Evolutionary conservation across 208 protist species (phyloP), one percentile per base, ranked within the genome.

Genomic region (Wallacemonas sp.): DNA sequence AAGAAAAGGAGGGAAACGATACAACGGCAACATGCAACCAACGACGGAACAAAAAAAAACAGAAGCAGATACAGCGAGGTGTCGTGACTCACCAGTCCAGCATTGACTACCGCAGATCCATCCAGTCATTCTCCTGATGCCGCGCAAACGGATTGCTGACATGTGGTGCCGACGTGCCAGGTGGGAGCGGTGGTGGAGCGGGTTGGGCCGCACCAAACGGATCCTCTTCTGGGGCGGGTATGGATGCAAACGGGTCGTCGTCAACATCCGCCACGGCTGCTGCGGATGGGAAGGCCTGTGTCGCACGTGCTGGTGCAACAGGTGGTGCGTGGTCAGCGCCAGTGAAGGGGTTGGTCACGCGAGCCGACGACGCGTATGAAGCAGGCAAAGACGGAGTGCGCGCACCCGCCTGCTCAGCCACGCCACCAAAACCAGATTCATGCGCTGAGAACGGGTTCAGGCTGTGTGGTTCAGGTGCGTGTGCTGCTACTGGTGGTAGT

Each of bases 391-490:
- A n/a, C n/a, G n/a, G n/a, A n/a, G n/a, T n/a, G n/a, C n/a, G n/a
- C n/a, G n/a, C n/a, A n/a, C n/a, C n/a, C n/a, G n/a, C n/a, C n/a
- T n/a, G n/a, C n/a, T 41, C 36, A 14, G 6, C 14, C 36, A 41
- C 36, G 14, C 36, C 36, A 41, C 36, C 36, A 6, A 41, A 41
- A 41, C 14, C 36, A 14, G 43, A 47, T 8, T 24, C 47, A 41
- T 0, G 52, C 52, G 52, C 2, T n/a, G 52, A 24, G 52, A 58
- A 58, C 52, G 52, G 52, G 19, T 58, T 58, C 52, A 4, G 14
- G 30, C 23, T 21, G 30, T 58, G 52, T 11, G 26, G 47, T 6
- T 32, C 52, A 11, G 8, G 30, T 29, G 24, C 26, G 17, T 6
- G 52, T 5, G 32, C 52, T 8, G 47, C 8, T 30, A 23, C 47